Conservation (phyloP, 1,284 basidiomycete species). For the Lentinula novae-zelandiae region DNA sequence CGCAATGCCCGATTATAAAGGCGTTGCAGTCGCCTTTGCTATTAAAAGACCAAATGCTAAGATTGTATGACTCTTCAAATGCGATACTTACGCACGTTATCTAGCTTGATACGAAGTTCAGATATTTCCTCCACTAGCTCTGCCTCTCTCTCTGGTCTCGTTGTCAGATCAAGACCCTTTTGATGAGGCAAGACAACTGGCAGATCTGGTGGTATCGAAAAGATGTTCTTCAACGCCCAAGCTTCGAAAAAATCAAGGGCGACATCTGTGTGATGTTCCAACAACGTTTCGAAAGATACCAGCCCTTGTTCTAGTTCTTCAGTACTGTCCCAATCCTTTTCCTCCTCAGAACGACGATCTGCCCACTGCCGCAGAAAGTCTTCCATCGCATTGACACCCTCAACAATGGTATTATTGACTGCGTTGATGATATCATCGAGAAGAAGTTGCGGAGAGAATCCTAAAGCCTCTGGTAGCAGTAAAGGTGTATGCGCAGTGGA, state of each 20-base stretch:
- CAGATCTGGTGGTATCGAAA: conserved; percentile 59
- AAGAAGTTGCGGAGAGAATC: conserved; percentile 64
- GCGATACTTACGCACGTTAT: conserved; percentile 44
- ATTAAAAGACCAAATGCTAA: conserved; percentile 5
- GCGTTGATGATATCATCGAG: conserved; percentile 68
- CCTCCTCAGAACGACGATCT: conserved; percentile 44
- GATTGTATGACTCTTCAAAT: conserved; percentile 2
- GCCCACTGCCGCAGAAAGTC: conserved; percentile 70
- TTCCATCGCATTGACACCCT: conserved; percentile 72
- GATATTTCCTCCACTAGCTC: conserved; percentile 63
- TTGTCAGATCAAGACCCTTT: conserved; percentile 48
- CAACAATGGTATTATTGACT: conserved; percentile 63
- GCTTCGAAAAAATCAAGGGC: conserved; percentile 80
- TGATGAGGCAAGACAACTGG: conserved; percentile 71
- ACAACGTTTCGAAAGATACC: conserved; percentile 72
- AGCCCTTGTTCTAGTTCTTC: conserved; percentile 72
- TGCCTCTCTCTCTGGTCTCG: conserved; percentile 46
- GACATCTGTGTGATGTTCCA: conserved; percentile 75
- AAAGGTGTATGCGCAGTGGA: conserved; percentile 35
- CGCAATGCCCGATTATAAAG: conserved; percentile 44
- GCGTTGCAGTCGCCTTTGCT: conserved; percentile 66
- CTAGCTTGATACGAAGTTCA: conserved; percentile 50
- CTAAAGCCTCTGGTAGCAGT: conserved; percentile 62
- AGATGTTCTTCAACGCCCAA: conserved; percentile 76
- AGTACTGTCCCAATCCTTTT: conserved; percentile 51